These are phyloP conservation scores for Fistulifera pelliculosa DNA, from an alignment of 108 stramenopile species.

Conservation along the genomic window DNA sequence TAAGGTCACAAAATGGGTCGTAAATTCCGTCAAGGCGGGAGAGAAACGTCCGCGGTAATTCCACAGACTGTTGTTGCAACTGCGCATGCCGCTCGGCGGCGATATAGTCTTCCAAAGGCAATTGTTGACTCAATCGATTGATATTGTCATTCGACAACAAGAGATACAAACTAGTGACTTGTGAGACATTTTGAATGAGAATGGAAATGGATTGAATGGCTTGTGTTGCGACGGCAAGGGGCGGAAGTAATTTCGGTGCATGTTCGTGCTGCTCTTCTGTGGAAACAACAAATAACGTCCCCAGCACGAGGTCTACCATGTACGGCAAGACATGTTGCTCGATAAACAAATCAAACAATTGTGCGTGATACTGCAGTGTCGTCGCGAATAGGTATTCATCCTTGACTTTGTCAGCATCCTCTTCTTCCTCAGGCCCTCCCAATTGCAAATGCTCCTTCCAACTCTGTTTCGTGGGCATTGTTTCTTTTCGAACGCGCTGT, in stretches of 20 bases:
- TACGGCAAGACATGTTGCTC: constrained; percentile 57
- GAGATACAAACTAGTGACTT: constrained; percentile 72
- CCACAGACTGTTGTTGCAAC: background rate
- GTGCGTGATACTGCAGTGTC: constrained; percentile 15
- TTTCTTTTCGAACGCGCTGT: constrained; percentile 1
- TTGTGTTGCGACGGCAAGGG: constrained; percentile 68
- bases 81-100: constrained; percentile 32
- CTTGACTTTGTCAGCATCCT: constrained; percentile 3
- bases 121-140: constrained; percentile 58
- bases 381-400: constrained; percentile 6
- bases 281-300: constrained; percentile 35
- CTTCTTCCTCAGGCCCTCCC: background rate
- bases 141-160: constrained; percentile 74
- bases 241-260: constrained; percentile 38
- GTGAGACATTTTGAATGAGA: constrained; percentile 79
- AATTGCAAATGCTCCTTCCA: constrained; percentile 5
- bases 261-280: constrained; percentile 5
- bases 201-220: constrained; percentile 78
- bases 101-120: constrained; percentile 56
- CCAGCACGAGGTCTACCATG: constrained; percentile 57
- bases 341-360: constrained; percentile 66
- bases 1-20: constrained; percentile 76
- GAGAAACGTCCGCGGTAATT: background rate
- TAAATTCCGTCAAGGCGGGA: constrained; percentile 69
- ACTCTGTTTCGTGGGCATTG: background rate